Conservation (phyloP, 768 basidiomycete genomes). For the Mycena polygramma region DNA sequence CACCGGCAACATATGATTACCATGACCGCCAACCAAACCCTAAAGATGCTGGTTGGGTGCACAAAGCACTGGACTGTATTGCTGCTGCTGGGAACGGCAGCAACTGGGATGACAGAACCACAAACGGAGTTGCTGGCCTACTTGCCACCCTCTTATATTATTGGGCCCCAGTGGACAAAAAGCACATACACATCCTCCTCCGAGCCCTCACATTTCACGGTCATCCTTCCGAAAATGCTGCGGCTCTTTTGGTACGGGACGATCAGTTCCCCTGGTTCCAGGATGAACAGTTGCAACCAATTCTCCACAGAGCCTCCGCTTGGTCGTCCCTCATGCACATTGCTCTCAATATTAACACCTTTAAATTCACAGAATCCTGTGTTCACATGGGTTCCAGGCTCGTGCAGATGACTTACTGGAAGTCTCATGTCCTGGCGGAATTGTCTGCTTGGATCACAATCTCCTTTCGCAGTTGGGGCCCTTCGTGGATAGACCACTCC, state of each 20-base stretch:
- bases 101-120: background rate
- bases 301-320: background rate
- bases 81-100: no score
- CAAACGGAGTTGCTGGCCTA: background rate
- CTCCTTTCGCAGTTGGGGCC: background rate
- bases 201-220: background rate
- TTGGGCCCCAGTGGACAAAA: background rate
- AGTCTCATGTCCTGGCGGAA: background rate
- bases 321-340: background rate
- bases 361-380: background rate
- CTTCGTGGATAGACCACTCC: background rate
- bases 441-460: conserved; percentile 3
- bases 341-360: no score
- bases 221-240: background rate
- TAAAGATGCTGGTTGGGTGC: background rate
- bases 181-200: background rate
- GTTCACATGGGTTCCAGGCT: background rate
- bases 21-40: no score
- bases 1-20: background rate
- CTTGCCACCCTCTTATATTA: background rate
- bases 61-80: background rate
- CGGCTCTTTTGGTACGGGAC: background rate
- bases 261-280: background rate
- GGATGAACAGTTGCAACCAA: background rate
- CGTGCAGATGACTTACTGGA: background rate